These are phyloP conservation scores for Neocatenulostroma microsporum DNA, from an alignment of 2,329 filamentous ascomycete species.

Conservation along the genomic window DNA sequence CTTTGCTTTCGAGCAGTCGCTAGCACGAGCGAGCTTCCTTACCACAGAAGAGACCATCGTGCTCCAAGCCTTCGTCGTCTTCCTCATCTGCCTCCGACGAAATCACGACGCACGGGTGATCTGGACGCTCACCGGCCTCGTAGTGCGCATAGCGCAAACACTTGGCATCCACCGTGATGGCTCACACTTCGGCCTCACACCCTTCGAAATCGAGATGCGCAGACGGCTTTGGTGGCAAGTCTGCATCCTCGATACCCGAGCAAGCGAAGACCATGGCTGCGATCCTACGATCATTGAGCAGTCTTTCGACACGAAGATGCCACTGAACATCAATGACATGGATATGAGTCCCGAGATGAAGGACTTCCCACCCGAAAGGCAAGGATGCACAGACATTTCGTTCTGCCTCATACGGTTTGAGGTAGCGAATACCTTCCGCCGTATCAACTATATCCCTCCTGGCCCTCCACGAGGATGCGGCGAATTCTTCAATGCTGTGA, in stretches of 20 bases:
- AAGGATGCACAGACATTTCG: conserved; percentile 52
- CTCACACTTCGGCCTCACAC: conserved; percentile 45
- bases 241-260: conserved; percentile 51
- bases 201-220: conserved; percentile 55
- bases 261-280: conserved; percentile 56
- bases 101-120: conserved; percentile 44
- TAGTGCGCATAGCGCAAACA: conserved; percentile 52
- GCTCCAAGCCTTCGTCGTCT: conserved; percentile 55
- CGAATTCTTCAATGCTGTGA: conserved; percentile 32
- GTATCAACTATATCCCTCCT: conserved; percentile 39
- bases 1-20: conserved; percentile 55
- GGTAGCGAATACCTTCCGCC: conserved; percentile 41
- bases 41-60: conserved; percentile 55
- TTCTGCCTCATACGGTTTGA: conserved; percentile 49
- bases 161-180: conserved; percentile 56
- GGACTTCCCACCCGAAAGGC: conserved; percentile 40
- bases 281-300: conserved; percentile 52
- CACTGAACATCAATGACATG: conserved; percentile 50
- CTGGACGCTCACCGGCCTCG: conserved; percentile 53
- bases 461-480: conserved; percentile 34
- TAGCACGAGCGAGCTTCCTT: conserved; percentile 56
- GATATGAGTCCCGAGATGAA: conserved; percentile 45
- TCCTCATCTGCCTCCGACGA: conserved; percentile 50
- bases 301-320: conserved; percentile 54
- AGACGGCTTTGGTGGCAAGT: conserved; percentile 55